Base-by-base conservation (phyloP, 2,329 filamentous ascomycete species). In the Mollisia scopiformis region DNA sequence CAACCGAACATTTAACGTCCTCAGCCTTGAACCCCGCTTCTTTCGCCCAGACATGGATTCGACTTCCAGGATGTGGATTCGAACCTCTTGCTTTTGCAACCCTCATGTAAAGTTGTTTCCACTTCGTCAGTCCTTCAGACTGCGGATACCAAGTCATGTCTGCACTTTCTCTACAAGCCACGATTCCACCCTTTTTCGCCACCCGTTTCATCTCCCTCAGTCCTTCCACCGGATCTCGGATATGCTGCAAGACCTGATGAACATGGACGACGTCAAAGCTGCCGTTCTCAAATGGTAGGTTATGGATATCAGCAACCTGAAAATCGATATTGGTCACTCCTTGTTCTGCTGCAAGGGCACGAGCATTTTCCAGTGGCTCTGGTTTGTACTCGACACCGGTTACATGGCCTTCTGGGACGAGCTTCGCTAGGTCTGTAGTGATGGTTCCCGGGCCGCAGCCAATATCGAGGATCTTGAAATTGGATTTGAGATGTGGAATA, bases 251-350 rank as follows among this genome's bases (percentile, higher is more conserved):
- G 3, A 88, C 80, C 68, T 87, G 84, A 66, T 86, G 82, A 25
- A 79, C 80, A 66, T 83, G 81, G 6, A 87, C 84, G n/a, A 88
- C 71, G 65, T 88, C 86, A 63, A 88, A 88, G 2, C 75, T 70
- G 28, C 74, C 75, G 58, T 86, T 80, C 2, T 74, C 63, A 47
- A 79, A 73, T 78, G 69, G 65, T 10, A 76, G 62, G 1, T 66
- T 58, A 58, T 71, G 68, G 23, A 67, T 68, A 33, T 71, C 58
- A 10, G 54, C 65, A 14, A 47, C 53, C 13, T 60, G 57, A 51
- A 74, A 74, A 14, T 51, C 50, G 31, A 69, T 56, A 51, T 73
- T 65, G 14, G 59, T 66, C 23, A 69, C 57, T 43, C 46, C 54
- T 19, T 59, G 46, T 13, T 54, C 47, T 31, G 55, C 49, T 28